Evolutionary conservation across 139 green algal genomes (phyloP).

Genomic region (Coelastrella sp.): DNA sequence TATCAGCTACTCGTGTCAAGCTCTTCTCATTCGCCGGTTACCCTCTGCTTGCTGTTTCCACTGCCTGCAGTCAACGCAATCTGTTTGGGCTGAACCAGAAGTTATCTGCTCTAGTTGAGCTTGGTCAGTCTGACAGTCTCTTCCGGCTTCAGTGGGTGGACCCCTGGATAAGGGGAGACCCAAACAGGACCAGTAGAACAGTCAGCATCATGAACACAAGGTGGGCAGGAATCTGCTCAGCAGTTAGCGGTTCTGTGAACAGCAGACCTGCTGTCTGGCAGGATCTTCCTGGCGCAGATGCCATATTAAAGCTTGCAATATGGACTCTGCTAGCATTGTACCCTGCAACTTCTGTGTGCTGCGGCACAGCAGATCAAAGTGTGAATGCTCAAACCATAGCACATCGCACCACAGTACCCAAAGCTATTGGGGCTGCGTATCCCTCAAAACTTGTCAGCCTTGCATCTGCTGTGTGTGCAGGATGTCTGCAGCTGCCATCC

Average conservation of each 20-base stretch:
- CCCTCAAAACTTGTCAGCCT: too few species aligned
- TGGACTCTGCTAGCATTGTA: too few species aligned
- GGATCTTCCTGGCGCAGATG: too few species aligned
- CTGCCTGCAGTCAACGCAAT: slow-evolving; percentile 80
- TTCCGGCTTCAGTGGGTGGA: slow-evolving; percentile 95
- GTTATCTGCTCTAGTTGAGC: slow-evolving; percentile 74
- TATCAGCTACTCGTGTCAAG: too few species aligned
- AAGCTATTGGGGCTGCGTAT: too few species aligned
- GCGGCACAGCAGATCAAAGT: too few species aligned
- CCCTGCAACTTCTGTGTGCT: too few species aligned
- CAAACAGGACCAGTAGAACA: slow-evolving; percentile 89
- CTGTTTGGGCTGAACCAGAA: slow-evolving; percentile 94
- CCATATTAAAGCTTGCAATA: too few species aligned
- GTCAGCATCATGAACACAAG: slow-evolving; percentile 67
- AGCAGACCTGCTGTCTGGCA: too few species aligned
- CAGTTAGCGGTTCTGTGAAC: background rate
- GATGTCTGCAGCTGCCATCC: slow-evolving; percentile 50
- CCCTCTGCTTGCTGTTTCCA: background rate
- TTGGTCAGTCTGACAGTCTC: slow-evolving; percentile 87
- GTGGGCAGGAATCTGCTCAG: background rate
- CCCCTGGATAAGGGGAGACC: slow-evolving; percentile 92
- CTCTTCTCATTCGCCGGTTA: too few species aligned
- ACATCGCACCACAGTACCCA: too few species aligned
- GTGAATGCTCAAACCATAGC: too few species aligned
- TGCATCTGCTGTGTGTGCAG: slow-evolving; percentile 1